Conservation (phyloP, 164 flowering plant genomes). For the Umbellularia californica region DNA sequence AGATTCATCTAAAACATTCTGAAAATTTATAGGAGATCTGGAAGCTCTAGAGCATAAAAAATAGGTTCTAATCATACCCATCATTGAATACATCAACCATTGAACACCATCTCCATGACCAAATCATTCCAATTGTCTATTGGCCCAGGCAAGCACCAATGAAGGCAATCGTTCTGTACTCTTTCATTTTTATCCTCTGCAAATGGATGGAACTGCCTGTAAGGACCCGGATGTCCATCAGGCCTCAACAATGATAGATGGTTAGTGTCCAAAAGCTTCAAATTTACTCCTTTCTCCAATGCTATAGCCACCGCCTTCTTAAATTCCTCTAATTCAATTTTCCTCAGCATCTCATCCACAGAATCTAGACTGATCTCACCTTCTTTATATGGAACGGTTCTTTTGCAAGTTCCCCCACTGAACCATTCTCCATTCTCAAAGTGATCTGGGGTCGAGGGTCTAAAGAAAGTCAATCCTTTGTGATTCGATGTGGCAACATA, state of each 20-base stretch:
- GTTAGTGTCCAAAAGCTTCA: constrained; percentile 64
- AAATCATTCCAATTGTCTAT: constrained; percentile 85
- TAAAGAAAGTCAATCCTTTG: constrained; percentile 43
- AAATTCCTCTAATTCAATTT: constrained; percentile 61
- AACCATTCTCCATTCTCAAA: constrained; percentile 91
- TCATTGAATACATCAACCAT: not conserved
- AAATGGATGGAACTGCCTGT: constrained; percentile 53
- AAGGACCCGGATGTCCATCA: constrained; percentile 83
- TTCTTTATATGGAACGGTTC: constrained; percentile 55
- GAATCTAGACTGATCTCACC: constrained; percentile 56
- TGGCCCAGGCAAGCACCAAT: constrained; percentile 98
- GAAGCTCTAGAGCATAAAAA: not conserved
- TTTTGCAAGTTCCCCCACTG: constrained; percentile 71
- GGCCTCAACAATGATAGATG: constrained; percentile 36
- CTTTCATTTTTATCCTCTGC: constrained; percentile 38
- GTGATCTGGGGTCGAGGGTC: constrained; percentile 85
- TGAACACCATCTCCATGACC: constrained; percentile 36
- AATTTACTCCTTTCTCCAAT: constrained; percentile 33
- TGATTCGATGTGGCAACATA: constrained; percentile 39
- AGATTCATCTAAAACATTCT: too few species aligned
- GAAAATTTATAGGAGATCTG: not conserved
- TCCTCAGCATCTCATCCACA: constrained; percentile 35
- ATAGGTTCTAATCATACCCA: not conserved
- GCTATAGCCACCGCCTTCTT: constrained; percentile 27
- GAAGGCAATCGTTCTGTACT: constrained; percentile 73